Evolutionary conservation across 2,329 filamentous ascomycete species (phyloP).

Genomic region (Plenodomus biglobosus): DNA sequence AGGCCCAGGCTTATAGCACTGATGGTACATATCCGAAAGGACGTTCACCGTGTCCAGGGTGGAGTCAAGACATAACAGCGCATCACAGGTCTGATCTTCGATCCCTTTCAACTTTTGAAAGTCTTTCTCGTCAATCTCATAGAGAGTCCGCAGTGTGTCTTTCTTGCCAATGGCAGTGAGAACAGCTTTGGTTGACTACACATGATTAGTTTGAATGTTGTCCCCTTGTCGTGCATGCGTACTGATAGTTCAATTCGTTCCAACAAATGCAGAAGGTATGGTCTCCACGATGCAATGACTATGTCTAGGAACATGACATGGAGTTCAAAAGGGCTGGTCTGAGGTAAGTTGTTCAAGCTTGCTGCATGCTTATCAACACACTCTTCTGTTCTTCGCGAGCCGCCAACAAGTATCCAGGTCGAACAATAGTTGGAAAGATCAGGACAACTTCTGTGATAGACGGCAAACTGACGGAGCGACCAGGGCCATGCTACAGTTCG

Average conservation of each 20-base stretch:
- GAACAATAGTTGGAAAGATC: background rate
- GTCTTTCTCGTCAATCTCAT: slow-evolving; percentile 17
- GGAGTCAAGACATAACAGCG: slow-evolving; percentile 22
- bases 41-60: slow-evolving; percentile 20
- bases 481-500: slow-evolving; percentile 4
- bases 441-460: slow-evolving; percentile 11
- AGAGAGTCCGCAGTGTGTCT: slow-evolving; percentile 9
- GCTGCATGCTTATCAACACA: slow-evolving; percentile 5
- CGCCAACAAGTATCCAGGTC: slow-evolving; percentile 13
- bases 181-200: slow-evolving; percentile 19
- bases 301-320: slow-evolving; percentile 24
- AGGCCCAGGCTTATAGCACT: background rate
- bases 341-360: background rate
- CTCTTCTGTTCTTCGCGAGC: slow-evolving; percentile 7
- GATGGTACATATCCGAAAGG: slow-evolving; percentile 17
- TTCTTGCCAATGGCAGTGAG: slow-evolving; percentile 7
- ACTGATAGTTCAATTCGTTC: background rate
- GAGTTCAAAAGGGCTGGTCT: slow-evolving; percentile 26
- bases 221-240: background rate
- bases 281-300: slow-evolving; percentile 20
- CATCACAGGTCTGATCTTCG: slow-evolving; percentile 20
- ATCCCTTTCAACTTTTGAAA: slow-evolving; percentile 23
- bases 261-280: slow-evolving; percentile 13
- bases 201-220: background rate
- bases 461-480: slow-evolving; percentile 12